Conservation (phyloP, 495 filamentous ascomycete genomes). For the Cairneyella variabilis region DNA sequence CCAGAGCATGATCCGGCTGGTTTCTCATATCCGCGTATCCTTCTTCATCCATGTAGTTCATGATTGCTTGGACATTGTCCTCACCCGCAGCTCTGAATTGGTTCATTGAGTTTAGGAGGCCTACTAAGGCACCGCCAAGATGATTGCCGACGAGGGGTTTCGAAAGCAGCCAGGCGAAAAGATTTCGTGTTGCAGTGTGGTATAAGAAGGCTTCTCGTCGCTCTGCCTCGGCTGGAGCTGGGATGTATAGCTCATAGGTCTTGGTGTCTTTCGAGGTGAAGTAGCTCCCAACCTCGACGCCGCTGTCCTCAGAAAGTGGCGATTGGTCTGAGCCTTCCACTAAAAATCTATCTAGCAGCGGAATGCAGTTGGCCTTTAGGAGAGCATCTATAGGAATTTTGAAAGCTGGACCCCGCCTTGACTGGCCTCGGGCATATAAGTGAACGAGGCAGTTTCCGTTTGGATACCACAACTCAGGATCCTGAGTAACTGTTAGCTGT, state of each 20-base stretch:
- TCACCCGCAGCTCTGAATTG: constrained; percentile 45
- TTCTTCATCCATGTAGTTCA: constrained; percentile 52
- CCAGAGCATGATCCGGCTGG: constrained; percentile 55
- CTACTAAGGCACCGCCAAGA: constrained; percentile 53
- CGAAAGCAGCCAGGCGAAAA: constrained; percentile 60
- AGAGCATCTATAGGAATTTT: constrained; percentile 50
- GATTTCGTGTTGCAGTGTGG: constrained; percentile 62
- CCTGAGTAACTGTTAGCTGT: constrained; percentile 31
- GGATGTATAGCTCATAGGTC: constrained; percentile 57
- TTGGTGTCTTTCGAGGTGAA: constrained; percentile 15
- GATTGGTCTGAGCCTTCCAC: constrained; percentile 37
- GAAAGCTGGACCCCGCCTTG: constrained; percentile 57
- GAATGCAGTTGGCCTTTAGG: constrained; percentile 40
- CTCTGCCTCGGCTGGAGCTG: constrained; percentile 45
- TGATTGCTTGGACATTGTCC: constrained; percentile 42
- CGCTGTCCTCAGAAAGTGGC: constrained; percentile 6
- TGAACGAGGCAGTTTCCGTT: constrained; percentile 61
- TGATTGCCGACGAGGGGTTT: constrained; percentile 56
- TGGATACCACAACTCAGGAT: constrained; percentile 60
- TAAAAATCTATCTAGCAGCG: constrained; percentile 38
- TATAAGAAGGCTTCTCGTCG: constrained; percentile 49
- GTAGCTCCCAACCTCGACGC: constrained; percentile 14
- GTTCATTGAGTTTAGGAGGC: constrained; percentile 53
- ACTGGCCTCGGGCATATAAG: constrained; percentile 56
- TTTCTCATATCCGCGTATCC: constrained; percentile 60